A percentile compares a stretch with the other conserved stretches of the same genome.
Conservation (phyloP, 1,139 yeast genomes). For the Geotrichum histeridarum region DNA sequence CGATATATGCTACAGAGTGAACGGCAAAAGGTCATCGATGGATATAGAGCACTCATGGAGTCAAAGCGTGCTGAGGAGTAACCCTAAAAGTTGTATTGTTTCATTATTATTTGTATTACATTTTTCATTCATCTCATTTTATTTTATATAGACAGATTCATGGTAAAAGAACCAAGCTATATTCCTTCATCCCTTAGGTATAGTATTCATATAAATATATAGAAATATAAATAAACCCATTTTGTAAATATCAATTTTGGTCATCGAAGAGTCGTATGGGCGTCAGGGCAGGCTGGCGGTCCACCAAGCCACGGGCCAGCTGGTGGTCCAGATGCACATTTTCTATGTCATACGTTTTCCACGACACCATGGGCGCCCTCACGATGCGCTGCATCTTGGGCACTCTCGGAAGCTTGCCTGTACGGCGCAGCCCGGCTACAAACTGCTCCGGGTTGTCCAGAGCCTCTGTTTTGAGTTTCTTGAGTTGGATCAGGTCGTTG, state of each 20-base stretch:
- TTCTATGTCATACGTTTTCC: constrained; percentile 11
- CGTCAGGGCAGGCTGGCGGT: constrained; percentile 8
- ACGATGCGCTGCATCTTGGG: constrained; percentile 18
- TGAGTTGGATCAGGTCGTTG: constrained; percentile 28
- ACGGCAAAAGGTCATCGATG: constrained; percentile 36
- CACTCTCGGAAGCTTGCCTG: constrained; percentile 20
- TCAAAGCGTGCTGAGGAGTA: constrained; percentile 22
- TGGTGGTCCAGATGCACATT: constrained; percentile 9
- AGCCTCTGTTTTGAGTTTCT: constrained; percentile 28
- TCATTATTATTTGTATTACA: constrained; percentile 9
- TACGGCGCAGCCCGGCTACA: constrained; percentile 22
- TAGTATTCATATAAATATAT: too few species aligned
- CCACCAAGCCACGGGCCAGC: constrained; percentile 10
- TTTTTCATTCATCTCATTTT: background rate
- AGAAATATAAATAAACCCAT: background rate
- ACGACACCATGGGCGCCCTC: constrained; percentile 13
- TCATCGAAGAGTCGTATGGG: constrained; percentile 14
- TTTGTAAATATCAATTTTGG: background rate
- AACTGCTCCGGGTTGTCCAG: constrained; percentile 29
- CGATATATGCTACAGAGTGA: constrained; percentile 39
- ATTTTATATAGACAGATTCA: background rate
- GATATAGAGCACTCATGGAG: constrained; percentile 34
- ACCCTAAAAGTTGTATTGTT: constrained; percentile 17
- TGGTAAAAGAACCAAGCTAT: too few species aligned
- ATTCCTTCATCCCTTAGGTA: too few species aligned